Base-by-base conservation (phyloP, 2,329 filamentous ascomycete species). In the Penicillium sp. region DNA sequence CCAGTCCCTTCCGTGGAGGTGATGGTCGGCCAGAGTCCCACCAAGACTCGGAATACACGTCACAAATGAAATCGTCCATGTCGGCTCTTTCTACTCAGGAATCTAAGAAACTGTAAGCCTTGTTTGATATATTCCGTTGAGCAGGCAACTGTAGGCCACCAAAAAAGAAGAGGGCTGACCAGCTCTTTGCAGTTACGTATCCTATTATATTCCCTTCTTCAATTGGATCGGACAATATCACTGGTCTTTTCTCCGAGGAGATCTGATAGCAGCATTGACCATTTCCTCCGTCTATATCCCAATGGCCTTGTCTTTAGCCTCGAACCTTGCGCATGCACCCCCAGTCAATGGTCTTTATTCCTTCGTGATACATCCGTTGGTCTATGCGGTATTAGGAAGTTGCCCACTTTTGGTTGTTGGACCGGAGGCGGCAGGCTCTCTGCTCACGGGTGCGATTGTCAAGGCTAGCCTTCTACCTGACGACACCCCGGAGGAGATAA, bases 201-300 rank as follows among this genome's bases (percentile, higher is more conserved):
- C 89, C 4, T 98, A 99, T 78, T 99, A 99, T 72, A 81, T 99
- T 46, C 95, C 95, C 0, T 90, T 93, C 60, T 79, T 96, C 63
- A 92, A 89, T 62, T 99, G 95, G 95, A 88, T 96, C 60, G 82
- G 81, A 52, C 91, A 96, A 76, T 99, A 99, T 76, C 86, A 84
- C 65, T 87, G 86, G 83, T 84, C 86, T 3, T 96, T 90, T 75
- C 75, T 98, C 48, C 86, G 88, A 65, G 95, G 95, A 48, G 95
- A 99, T 74, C 78, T 98, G 19, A 81, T 96, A 14, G 89, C 93
- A 9, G 93, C 93, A 49, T 74, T 98, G 61, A 98, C 95, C n/a
- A 89, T 99, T 79, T 91, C 93, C n/a, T 96, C 93, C 26, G 95
- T 99, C 78, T 99, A 99, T 74, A 89, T 99, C 37, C 95, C 95